phyloP scores from a whole-genome alignment of 2,329 filamentous ascomycete genomes.

The Massarina eburnea region DNA sequence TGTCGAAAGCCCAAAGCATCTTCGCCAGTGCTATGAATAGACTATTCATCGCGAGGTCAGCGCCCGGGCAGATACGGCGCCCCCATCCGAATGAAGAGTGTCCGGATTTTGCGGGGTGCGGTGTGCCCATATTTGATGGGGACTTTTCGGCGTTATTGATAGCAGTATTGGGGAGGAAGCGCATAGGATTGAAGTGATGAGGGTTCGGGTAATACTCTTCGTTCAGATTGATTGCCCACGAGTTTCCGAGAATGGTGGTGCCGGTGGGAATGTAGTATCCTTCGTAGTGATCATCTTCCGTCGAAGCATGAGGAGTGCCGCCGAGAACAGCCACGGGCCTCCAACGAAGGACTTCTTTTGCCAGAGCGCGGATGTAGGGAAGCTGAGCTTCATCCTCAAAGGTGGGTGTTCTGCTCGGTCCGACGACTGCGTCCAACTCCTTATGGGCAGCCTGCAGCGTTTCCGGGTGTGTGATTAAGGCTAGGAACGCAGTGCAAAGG shows the following conservation, averaged over 20 bases:
- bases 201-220: constrained; percentile 44
- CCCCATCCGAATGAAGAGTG: constrained; percentile 42
- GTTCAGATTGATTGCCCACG: constrained; percentile 49
- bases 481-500: constrained; percentile 52
- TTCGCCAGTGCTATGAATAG: constrained; percentile 37
- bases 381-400: constrained; percentile 43
- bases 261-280: constrained; percentile 54
- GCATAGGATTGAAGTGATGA: constrained; percentile 43
- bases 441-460: constrained; percentile 47
- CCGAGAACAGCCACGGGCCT: constrained; percentile 45
- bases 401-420: constrained; percentile 31
- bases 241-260: constrained; percentile 50
- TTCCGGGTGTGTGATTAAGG: constrained; percentile 52
- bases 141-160: constrained; percentile 18
- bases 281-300: constrained; percentile 52
- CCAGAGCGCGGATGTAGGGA: constrained; percentile 43
- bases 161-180: constrained; percentile 38
- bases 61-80: constrained; percentile 35
- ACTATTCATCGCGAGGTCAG: constrained; percentile 33
- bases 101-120: constrained; percentile 32
- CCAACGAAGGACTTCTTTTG: constrained; percentile 42
- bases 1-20: constrained; percentile 40
- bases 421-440: constrained; percentile 43
- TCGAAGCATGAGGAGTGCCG: constrained; percentile 52
- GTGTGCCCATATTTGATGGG: constrained; percentile 20